These are phyloP conservation scores for Hypocreales sp. DNA, from an alignment of 2,329 filamentous ascomycete genomes.

Conservation along the genomic window DNA sequence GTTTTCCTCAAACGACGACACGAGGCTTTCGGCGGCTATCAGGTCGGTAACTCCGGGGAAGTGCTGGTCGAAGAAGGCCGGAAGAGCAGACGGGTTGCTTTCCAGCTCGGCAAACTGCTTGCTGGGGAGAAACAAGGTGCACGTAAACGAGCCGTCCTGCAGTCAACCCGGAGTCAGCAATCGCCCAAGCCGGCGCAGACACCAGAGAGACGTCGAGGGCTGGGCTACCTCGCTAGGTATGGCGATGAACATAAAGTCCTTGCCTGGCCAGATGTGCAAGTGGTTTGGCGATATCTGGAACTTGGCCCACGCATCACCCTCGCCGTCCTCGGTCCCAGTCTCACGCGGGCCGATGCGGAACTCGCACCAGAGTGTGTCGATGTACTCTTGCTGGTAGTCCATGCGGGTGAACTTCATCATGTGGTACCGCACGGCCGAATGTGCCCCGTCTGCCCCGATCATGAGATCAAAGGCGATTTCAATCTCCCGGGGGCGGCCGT, in stretches of 20 bases:
- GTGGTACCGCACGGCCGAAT: conserved; percentile 81
- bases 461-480: conserved; percentile 82
- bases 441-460: conserved; percentile 88
- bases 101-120: conserved; percentile 55
- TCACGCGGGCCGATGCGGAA: conserved; percentile 57
- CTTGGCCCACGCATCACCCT: conserved; percentile 19
- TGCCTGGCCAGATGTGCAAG: conserved; percentile 92
- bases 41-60: conserved; percentile 75
- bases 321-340: conserved; percentile 6
- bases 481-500: conserved; percentile 48
- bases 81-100: conserved; percentile 39
- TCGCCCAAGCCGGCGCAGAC: conserved; percentile 1
- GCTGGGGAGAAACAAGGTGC: conserved; percentile 78
- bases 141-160: conserved; percentile 85
- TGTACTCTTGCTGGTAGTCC: conserved; percentile 87
- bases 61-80: conserved; percentile 62
- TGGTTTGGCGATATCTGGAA: conserved; percentile 85
- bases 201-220: neutral
- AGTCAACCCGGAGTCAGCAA: conserved; percentile 4
- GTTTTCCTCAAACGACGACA: conserved; percentile 62
- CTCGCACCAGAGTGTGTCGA: conserved; percentile 95
- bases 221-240: conserved; percentile 53
- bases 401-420: conserved; percentile 91
- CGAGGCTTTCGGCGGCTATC: conserved; percentile 52
- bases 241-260: conserved; percentile 95